These are phyloP conservation scores for Tuber aestivum DNA, from an alignment of 495 filamentous ascomycete genomes.

Conservation along the genomic window DNA sequence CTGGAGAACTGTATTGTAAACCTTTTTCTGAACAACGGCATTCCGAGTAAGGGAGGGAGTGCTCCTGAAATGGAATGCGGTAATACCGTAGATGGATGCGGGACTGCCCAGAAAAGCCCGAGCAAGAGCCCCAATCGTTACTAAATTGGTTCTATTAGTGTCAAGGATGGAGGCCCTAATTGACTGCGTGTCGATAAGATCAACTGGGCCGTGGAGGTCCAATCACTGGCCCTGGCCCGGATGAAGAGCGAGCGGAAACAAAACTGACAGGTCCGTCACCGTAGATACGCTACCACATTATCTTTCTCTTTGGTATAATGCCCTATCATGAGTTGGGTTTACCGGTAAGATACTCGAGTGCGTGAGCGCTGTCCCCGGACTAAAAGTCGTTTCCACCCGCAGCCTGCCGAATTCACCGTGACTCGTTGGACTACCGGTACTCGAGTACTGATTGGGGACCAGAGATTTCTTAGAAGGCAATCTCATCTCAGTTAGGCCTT, in stretches of 20 bases:
- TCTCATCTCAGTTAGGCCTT: background rate
- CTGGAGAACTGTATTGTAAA: background rate
- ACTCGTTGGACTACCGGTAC: too few relatives aligned
- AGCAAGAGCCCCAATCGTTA: background rate
- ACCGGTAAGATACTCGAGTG: too few relatives aligned
- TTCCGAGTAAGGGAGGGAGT: background rate
- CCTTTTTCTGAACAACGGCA: background rate
- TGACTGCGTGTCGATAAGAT: background rate
- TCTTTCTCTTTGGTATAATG: background rate
- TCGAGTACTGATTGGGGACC: background rate
- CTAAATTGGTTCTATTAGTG: background rate
- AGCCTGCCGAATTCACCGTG: too few relatives aligned
- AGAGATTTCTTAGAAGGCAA: background rate
- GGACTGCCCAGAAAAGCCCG: background rate
- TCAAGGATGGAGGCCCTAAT: background rate
- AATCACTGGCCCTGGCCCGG: background rate
- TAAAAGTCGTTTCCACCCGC: background rate
- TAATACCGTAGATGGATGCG: background rate
- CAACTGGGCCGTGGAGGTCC: background rate
- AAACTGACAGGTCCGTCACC: background rate
- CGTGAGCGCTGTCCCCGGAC: background rate
- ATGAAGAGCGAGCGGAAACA: background rate
- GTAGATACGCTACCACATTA: too few relatives aligned
- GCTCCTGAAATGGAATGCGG: background rate
- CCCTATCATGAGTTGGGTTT: too few relatives aligned